Evolutionary conservation across 1,139 yeast genomes (phyloP), one percentile per base, ranked within the genome.

Genomic region (Suhomyces ambrosiae): DNA sequence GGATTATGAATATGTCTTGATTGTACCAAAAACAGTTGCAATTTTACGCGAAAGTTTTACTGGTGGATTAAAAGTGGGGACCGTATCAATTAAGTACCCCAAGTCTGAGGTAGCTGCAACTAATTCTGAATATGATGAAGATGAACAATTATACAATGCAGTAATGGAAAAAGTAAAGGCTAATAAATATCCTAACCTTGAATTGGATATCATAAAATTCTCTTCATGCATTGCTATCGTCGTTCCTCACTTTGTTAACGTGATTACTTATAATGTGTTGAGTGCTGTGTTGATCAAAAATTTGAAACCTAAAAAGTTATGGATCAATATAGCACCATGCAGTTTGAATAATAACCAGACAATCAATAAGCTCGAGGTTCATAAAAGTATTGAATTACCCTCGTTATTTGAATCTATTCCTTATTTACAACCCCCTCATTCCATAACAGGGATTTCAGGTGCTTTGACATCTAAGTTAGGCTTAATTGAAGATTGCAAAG

Each of bases 361-460:
- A 1, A 42, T 68, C 21, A 62, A 57, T 44, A 54, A 53, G 39
- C 48, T 61, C 33, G 51, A 47, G 7, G 49, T 58, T 17, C 61
- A 57, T 30, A 50, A 57, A 18, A 42, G 56, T n/a, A 23, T 55
- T 23, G 24, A 27, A 7, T 23, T 27, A 5, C 39, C 41, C 3
- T 40, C 39, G 5, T 14, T 47, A 8, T 28, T 49, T 27, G 36
- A 45, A 14, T 30, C 46, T 6, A 47, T 66, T 16, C 75, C 78
- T 1, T 40, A 37, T 12, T 58, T 79, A 42, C 59, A 54, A 23
- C 85, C 85, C 3, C 85, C 85, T 0, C 80, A 74, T 51, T 66
- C 70, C 33, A 60, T 79, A 18, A 74, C 82, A 0, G 85, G 85
- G 0, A 62, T 71, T 10, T 47, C 70, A 1, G 84, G 75, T 0